These are phyloP conservation scores for Edaphochlamys debaryana DNA, from an alignment of 139 green algal genomes.

Conservation along the genomic window DNA sequence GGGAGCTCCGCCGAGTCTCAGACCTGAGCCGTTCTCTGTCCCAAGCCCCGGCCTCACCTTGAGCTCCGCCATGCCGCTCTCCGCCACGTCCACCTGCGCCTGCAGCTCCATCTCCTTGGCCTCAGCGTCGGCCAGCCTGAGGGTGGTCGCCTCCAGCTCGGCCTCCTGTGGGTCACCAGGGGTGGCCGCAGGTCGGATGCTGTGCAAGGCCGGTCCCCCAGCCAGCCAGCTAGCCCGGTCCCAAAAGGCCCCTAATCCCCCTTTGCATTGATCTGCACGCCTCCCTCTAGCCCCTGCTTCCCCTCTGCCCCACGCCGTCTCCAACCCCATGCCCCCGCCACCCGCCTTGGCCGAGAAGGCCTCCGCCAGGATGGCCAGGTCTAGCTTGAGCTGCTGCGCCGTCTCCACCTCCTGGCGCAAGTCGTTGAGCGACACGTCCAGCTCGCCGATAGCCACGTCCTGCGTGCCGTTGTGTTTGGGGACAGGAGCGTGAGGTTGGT, in stretches of 20 bases:
- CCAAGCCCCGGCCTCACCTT: too few species aligned
- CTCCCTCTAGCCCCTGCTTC: too few species aligned
- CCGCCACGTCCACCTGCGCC: slow-evolving; percentile 14
- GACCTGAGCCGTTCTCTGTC: too few species aligned
- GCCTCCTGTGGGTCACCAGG: too few species aligned
- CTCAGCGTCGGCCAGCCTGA: background rate
- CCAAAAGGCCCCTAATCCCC: too few species aligned
- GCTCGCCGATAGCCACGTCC: slow-evolving; percentile 28
- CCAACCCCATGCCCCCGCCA: background rate
- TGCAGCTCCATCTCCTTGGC: background rate
- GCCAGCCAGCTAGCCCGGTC: too few species aligned
- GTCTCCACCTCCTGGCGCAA: slow-evolving; percentile 35
- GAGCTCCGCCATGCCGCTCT: background rate
- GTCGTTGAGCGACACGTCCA: slow-evolving; percentile 35
- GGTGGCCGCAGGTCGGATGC: too few species aligned
- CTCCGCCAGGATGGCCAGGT: slow-evolving; percentile 44
- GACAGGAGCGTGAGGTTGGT: too few species aligned
- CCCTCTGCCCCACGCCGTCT: background rate
- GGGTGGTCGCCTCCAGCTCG: slow-evolving; percentile 9
- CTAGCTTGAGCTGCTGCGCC: slow-evolving; percentile 34
- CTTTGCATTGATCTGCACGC: too few species aligned
- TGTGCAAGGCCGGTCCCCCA: too few species aligned
- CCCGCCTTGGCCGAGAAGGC: slow-evolving; percentile 23
- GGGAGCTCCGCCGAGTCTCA: too few species aligned
- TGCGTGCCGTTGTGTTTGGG: too few species aligned